Evolutionary conservation across 495 filamentous ascomycete species (phyloP).

Genomic region (Aspergillus mulundensis): DNA sequence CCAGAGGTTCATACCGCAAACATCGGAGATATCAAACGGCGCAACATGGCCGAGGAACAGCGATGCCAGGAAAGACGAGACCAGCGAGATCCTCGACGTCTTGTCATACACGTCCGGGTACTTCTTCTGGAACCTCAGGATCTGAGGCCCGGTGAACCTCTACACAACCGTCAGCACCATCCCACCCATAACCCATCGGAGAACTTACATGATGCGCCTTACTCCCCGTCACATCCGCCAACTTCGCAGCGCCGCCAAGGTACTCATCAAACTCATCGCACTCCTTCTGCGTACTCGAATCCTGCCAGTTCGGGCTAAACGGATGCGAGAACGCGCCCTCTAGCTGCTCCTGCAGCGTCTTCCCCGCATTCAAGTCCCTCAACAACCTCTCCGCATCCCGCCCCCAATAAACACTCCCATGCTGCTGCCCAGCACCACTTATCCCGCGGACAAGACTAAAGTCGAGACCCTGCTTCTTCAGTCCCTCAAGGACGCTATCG

Average conservation of each 20-base stretch:
- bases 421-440: slow-evolving; percentile 92
- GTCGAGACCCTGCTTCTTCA: slow-evolving; percentile 70
- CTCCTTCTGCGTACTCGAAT: slow-evolving; percentile 86
- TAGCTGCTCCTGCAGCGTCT: slow-evolving; percentile 66
- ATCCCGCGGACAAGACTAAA: slow-evolving; percentile 75
- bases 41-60: slow-evolving; percentile 82
- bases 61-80: slow-evolving; percentile 92
- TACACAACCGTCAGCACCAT: slow-evolving; percentile 27
- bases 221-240: slow-evolving; percentile 82
- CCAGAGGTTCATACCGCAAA: slow-evolving; percentile 96
- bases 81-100: slow-evolving; percentile 83
- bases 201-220: slow-evolving; percentile 86
- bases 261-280: slow-evolving; percentile 80
- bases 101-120: slow-evolving; percentile 74
- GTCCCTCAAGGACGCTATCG: slow-evolving; percentile 71
- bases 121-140: slow-evolving; percentile 76
- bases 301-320: slow-evolving; percentile 95
- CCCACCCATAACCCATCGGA: background rate
- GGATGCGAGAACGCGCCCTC: slow-evolving; percentile 74
- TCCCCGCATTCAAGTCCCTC: slow-evolving; percentile 52
- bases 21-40: slow-evolving; percentile 90
- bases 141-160: slow-evolving; percentile 98
- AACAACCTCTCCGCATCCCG: slow-evolving; percentile 64
- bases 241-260: slow-evolving; percentile 57
- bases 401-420: slow-evolving; percentile 93